Evolutionary conservation across 2,329 filamentous ascomycete genomes (phyloP), one percentile per base, ranked within the genome.

Genomic region (Graphilbum sp.): DNA sequence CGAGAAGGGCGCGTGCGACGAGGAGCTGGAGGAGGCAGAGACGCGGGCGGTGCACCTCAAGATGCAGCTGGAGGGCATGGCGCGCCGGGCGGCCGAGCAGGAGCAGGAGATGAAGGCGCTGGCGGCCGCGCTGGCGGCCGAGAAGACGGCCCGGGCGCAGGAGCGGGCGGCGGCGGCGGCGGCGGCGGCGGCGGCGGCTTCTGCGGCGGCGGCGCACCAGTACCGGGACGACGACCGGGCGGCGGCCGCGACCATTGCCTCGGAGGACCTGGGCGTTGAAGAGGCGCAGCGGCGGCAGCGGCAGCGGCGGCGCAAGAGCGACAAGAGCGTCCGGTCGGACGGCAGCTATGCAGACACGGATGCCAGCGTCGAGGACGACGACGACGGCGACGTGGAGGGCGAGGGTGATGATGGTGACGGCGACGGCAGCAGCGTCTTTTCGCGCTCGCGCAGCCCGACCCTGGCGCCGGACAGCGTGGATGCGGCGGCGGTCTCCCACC

Each of bases 1-100:
- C 9, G 72, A 77, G 49, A 61, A 62, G n/a, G 64, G 66, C 33
- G 66, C 63, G 1, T 58, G 68, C 45, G 48, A 48, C 13, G 73
- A 77, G 21, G 70, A 75, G 50, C 54, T 66, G 15, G 69, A 69
- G 35, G 72, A 76, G 49, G 60, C 66, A 16, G 61, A 67, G 38
- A 66, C 63, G 5, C 61, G 69, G 3, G 60, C 64, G 7, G 55
- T 60, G 17, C 64, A 71, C 46, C 59, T 78, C 31, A 72, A 69
- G 51, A 59, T 63, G 46, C 72, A 78, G 50, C 60, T 79, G 1
- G 69, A 77, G 45, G 66, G 65, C 35, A 71, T 79, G 61, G 67
- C 69, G 2, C 54, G 52, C 15, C 63, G 63, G 45, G 66, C 67
- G 1, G 57, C 60, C 3, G 66, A 72, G 46, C 67, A 72, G 43